Evolutionary conservation across 768 basidiomycete species (phyloP), one percentile per base, ranked within the genome.

Genomic region (Russula compacta): DNA sequence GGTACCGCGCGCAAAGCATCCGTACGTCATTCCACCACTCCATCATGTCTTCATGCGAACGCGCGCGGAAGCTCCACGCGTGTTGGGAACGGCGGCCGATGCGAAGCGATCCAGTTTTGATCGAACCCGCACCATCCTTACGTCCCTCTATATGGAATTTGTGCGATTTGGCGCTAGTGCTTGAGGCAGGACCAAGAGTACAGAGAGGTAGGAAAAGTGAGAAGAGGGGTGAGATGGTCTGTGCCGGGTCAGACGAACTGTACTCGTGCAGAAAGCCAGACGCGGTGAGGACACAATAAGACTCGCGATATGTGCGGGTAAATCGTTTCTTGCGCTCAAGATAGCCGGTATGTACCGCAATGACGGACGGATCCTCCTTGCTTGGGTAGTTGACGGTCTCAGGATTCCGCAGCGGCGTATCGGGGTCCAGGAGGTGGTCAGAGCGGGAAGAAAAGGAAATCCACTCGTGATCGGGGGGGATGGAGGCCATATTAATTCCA

Each of bases 21-120:
- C 91, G 75, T 43, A 95, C 79, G 70, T 98, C 97, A 70, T 98
- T 98, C 97, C 97, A 99, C 92, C 97, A 97, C 75, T 99, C 97
- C 92, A 98, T 92, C 92, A 98, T 93, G 67, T 98, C 95, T 64
- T 98, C 95, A 66, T 89, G 83, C 60, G 85, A 88, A 61, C 95
- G 77, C 49, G 89, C 82, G 39, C 93, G 81, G 80, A 99, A 98
- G 52, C 85, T 89, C 85, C 89, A 98, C 33, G 91, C 91, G 67
- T 83, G 80, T 56, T 82, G 76, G 24, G 78, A 73, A 42, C 74
- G 69, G 56, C 71, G 62, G 39, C 71, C 29, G 29, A 66, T 60
- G 33, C 80, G 69, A 67, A 84, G 69, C 2, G 79, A 77, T n/a
- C 85, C 84, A 0, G 77, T 73, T 66, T 84, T 83, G 1, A 78